Percentiles rank a stretch among this genome's conserved stretches.
Evolutionary conservation across 2,329 filamentous ascomycete species (phyloP).

Genomic region (Ophiocordyceps camponoti-rufipedis): DNA sequence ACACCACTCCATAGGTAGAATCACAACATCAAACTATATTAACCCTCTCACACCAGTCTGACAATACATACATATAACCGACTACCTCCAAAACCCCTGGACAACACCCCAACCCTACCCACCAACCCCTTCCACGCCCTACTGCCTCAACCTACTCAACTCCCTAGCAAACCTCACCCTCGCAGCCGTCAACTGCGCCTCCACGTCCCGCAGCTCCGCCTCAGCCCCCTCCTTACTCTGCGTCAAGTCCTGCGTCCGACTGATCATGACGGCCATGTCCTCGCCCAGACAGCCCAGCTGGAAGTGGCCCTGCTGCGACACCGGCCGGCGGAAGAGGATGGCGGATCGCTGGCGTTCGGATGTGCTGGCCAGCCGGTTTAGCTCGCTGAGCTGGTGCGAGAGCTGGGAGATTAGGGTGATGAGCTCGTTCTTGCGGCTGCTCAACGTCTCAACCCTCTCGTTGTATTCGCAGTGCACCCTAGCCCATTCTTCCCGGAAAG

Average conservation of each 20-base stretch:
- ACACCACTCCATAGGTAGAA: too few species aligned
- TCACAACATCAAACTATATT: too few species aligned
- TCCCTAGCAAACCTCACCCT: neutral
- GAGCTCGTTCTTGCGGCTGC: neutral
- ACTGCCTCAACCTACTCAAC: neutral
- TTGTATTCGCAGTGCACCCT: neutral
- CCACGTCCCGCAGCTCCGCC: neutral
- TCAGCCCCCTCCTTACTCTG: neutral
- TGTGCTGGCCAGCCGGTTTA: neutral
- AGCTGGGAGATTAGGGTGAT: neutral
- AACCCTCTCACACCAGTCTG: too few species aligned
- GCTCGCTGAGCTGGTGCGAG: neutral
- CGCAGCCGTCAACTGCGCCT: neutral
- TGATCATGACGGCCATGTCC: neutral
- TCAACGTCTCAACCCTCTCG: neutral
- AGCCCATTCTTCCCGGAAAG: neutral
- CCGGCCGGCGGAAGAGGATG: conserved; percentile 1
- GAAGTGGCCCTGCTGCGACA: neutral
- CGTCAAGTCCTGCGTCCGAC: neutral
- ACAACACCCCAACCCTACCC: too few species aligned
- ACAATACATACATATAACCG: too few species aligned
- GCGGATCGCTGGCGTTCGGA: neutral
- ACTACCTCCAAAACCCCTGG: too few species aligned
- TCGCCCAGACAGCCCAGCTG: neutral
- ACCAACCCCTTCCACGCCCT: too few species aligned